A percentile compares a stretch with the other conserved stretches of the same genome.
Evolutionary conservation across 139 green algal species (phyloP).

Genomic region (Ostreobium quekettii): DNA sequence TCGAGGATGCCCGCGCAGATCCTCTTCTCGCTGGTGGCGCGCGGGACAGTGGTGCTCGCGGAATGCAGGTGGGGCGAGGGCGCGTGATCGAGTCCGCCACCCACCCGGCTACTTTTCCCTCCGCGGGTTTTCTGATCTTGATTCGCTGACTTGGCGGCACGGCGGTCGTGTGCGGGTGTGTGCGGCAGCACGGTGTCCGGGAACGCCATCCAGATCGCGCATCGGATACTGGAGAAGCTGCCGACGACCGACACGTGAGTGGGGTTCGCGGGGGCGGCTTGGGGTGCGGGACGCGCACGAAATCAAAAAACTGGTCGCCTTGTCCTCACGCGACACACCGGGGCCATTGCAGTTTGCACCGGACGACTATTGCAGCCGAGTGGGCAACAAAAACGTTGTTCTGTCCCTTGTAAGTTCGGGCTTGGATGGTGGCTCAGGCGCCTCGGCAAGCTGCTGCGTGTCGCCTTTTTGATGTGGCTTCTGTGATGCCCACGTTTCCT

Average conservation of each 20-base stretch:
- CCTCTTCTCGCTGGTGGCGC: conserved; percentile 61
- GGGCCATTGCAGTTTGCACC: no score
- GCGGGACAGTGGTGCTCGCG: conserved; percentile 61
- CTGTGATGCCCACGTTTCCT: neutral
- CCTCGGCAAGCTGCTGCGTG: no score
- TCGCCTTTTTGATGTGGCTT: neutral
- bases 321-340: no score
- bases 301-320: neutral
- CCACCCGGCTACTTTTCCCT: neutral
- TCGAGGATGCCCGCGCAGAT: conserved; percentile 27
- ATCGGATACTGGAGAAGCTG: conserved; percentile 74
- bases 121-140: no score
- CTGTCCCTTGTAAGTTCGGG: neutral
- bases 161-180: no score
- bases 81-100: neutral
- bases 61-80: conserved; percentile 51
- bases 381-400: neutral
- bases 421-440: neutral
- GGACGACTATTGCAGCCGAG: no score
- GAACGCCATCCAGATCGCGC: conserved; percentile 65
- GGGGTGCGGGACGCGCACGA: neutral
- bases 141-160: no score
- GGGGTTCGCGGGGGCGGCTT: neutral
- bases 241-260: conserved; percentile 47
- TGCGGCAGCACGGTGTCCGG: conserved; percentile 43